Conservation (phyloP, 1,139 yeast genomes). For the Chernovozyma aurita region DNA sequence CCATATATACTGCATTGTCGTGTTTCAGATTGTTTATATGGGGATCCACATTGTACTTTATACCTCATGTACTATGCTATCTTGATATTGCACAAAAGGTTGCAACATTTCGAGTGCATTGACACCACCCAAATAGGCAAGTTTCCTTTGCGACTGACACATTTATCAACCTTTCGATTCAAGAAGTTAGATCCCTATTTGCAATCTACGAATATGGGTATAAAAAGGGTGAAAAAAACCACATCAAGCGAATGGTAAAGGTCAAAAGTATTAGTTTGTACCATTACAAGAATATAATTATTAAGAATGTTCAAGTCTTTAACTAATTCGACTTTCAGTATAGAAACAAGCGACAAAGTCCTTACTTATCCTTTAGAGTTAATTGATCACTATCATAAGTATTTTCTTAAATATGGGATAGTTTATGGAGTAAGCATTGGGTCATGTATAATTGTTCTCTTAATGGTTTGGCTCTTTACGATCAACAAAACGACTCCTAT, state of each 20-base stretch:
- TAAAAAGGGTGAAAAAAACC: no score
- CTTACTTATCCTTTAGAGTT: constrained; percentile 7
- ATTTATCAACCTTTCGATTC: no score
- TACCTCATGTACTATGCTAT: no score
- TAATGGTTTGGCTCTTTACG: constrained; percentile 32
- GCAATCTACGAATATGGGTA: no score
- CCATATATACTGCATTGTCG: no score
- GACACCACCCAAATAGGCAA: constrained; percentile 3
- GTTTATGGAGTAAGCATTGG: constrained; percentile 28
- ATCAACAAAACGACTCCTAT: constrained; percentile 58
- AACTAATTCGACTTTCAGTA: constrained; percentile 9
- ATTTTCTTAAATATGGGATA: constrained; percentile 11
- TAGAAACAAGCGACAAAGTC: constrained; percentile 8
- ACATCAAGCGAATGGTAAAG: no score
- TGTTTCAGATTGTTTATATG: no score
- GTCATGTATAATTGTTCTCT: constrained; percentile 19
- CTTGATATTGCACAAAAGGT: background rate
- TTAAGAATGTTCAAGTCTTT: background rate
- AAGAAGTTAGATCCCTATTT: no score
- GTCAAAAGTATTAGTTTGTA: no score
- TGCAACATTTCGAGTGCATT: background rate
- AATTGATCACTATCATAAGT: constrained; percentile 10
- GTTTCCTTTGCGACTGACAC: background rate
- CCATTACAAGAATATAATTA: no score
- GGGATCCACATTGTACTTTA: no score